Base-by-base conservation (phyloP, 2,329 filamentous ascomycete genomes). In the Lecanicillium sp. region DNA sequence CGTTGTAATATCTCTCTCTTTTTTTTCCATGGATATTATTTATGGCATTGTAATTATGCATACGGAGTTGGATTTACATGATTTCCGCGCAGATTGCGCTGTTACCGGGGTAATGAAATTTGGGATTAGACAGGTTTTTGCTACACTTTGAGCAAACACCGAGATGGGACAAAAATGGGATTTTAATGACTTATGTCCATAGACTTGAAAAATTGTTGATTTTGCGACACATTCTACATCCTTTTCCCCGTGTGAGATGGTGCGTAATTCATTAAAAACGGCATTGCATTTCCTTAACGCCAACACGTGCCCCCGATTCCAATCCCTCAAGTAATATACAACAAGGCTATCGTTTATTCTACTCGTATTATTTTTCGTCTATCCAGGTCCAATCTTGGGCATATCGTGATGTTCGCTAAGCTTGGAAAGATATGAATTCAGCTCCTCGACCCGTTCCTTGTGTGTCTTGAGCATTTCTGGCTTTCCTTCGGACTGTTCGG, bases 401-500 rank as follows among this genome's bases (percentile, higher is more conserved):
- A 98, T 98, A 58, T 98, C 92, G 62, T 98, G 90, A 65, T 98
- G 92, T 64, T 98, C 92, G 63, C 86, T 95, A 54, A 98, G 64
- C 48, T 81, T 84, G 48, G 86, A 92, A 27, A 98, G 67, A 59
- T 96, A 95, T 46, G 85, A 86, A 59, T 98, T 98, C 51, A 96
- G 67, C 58, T 95, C 88, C 60, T 96, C 89, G 31, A 98, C 90
- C 9, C 87, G 80, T 67, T 98, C 85, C 59, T 96, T 96, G 62
- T 98, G 92, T 20, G 89, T 94, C 70, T 95, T 96, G 49, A 90
- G 77, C 13, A 94, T 82, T 57, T 95, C 89, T 12, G 83, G 78
- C 34, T 70, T 61, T 7, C 67, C 58, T 6, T 63, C 63, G 3
- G 70, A 68, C 4, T 67, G 64, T 55, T 84, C 80, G 32, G 94